phyloP scores from a whole-genome alignment of 129 eudicot species.

The Chrysanthemum makinoi region DNA sequence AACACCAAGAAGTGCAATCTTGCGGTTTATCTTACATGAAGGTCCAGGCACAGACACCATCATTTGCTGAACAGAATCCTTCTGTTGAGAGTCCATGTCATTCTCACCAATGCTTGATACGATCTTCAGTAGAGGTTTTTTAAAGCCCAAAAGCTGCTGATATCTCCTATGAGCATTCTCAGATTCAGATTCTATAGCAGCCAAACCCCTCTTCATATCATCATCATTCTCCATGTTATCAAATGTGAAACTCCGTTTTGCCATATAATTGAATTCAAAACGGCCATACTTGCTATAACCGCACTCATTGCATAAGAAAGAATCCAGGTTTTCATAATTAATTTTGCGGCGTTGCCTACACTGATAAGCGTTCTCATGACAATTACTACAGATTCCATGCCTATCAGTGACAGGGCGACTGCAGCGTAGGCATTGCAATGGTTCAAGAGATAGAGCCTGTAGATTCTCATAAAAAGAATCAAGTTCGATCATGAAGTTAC shows the following conservation, averaged over 20 bases:
- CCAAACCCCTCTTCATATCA: constrained; percentile 94
- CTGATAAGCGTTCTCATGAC: constrained; percentile 98
- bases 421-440: constrained; percentile 97
- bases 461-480: constrained; percentile 98
- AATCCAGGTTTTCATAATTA: constrained; percentile 92
- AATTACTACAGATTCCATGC: constrained; percentile 92
- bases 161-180: constrained; percentile 99
- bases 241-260: constrained; percentile 93
- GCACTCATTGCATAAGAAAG: constrained; percentile 95
- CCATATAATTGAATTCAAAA: constrained; percentile 96
- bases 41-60: constrained; percentile 99
- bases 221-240: constrained; percentile 99
- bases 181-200: constrained; percentile 98
- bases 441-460: constrained; percentile 96
- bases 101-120: constrained; percentile 99
- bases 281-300: constrained; percentile 99
- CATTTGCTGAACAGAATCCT: constrained; percentile 99
- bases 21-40: constrained; percentile 94
- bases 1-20: constrained; percentile 97
- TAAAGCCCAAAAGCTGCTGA: constrained; percentile 96
- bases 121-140: constrained; percentile 92
- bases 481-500: constrained; percentile 97
- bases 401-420: constrained; percentile 97
- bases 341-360: constrained; percentile 99
- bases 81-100: constrained; percentile 99